Evolutionary conservation across 805 yeast species (phyloP).

Genomic region (Starmera dryadoides): DNA sequence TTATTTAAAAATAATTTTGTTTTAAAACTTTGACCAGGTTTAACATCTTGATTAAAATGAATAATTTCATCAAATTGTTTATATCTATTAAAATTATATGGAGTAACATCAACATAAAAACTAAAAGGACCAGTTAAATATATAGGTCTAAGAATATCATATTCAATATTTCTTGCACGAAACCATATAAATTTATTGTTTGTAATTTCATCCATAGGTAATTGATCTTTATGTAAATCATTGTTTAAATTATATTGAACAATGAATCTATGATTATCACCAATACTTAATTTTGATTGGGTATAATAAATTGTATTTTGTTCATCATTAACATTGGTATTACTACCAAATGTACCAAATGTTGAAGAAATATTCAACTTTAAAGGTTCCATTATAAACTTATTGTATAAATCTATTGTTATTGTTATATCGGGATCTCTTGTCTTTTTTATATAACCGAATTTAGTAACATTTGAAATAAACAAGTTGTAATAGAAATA

Average conservation of each 20-base stretch:
- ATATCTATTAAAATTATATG: conserved; percentile 53
- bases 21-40: conserved; percentile 66
- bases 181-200: conserved; percentile 29
- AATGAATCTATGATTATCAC: conserved; percentile 6
- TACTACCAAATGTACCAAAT: no score
- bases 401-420: no score
- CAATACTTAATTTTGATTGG: conserved; percentile 8
- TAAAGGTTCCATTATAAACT: not conserved
- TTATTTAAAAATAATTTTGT: conserved; percentile 44
- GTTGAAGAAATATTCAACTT: no score
- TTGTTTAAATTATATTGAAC: conserved; percentile 6
- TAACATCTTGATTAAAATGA: conserved; percentile 45
- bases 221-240: not conserved
- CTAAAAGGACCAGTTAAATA: conserved; percentile 86
- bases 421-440: no score
- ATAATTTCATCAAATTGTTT: conserved; percentile 32
- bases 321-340: not conserved
- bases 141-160: conserved; percentile 70
- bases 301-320: not conserved
- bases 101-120: conserved; percentile 74
- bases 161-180: conserved; percentile 64
- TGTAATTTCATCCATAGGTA: conserved; percentile 4
- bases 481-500: no score
- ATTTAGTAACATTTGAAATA: no score
- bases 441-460: no score